These are phyloP conservation scores for Saturnispora halmiae DNA, from an alignment of 805 yeast species.

Conservation along the genomic window DNA sequence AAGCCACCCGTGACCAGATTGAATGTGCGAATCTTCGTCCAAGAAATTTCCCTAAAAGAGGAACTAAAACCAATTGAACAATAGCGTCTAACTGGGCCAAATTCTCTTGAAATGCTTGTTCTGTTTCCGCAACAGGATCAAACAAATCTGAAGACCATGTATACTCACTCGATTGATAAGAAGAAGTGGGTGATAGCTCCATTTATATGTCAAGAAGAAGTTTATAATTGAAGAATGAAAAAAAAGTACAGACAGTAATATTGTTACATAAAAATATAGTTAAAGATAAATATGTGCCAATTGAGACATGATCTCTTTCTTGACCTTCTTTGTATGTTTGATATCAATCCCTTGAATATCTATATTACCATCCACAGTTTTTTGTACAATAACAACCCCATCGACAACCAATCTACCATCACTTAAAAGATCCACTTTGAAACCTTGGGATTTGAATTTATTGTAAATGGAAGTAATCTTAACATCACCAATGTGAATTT, in stretches of 20 bases:
- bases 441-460: constrained; percentile 46
- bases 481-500: constrained; percentile 73
- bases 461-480: constrained; percentile 71
- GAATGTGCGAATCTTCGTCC: constrained; percentile 51
- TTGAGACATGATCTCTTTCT: constrained; percentile 7
- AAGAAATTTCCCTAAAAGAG: constrained; percentile 55
- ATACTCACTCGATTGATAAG: constrained; percentile 6
- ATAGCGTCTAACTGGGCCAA: constrained; percentile 49
- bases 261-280: not conserved
- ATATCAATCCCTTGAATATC: constrained; percentile 62
- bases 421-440: constrained; percentile 80
- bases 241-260: no score
- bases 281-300: constrained; percentile 8
- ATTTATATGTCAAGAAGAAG: constrained; percentile 88
- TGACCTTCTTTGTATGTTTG: constrained; percentile 1
- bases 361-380: constrained; percentile 75
- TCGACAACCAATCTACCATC: constrained; percentile 89
- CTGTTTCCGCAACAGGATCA: constrained; percentile 4
- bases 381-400: constrained; percentile 63
- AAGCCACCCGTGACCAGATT: constrained; percentile 26
- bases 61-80: constrained; percentile 51
- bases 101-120: constrained; percentile 9
- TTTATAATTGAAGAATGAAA: no score
- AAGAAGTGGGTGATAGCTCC: constrained; percentile 31
- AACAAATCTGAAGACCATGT: constrained; percentile 10